Conservation (phyloP, 2,329 filamentous ascomycete species). For the Kalaharituber pfeilii region DNA sequence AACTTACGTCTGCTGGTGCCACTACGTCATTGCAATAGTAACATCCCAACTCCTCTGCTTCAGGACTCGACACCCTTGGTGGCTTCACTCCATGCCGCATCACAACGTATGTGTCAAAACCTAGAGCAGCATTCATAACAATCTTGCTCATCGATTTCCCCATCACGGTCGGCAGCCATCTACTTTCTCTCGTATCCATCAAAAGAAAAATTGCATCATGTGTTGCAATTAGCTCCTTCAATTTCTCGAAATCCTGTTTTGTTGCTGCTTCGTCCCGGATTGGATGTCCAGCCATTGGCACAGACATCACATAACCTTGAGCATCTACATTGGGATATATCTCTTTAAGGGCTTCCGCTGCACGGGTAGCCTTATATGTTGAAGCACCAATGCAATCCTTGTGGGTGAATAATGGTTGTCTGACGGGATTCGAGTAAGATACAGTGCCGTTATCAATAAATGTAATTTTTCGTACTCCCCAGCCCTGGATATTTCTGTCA, state of each 20-base stretch:
- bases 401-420: conserved; percentile 83
- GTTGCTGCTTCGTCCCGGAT: conserved; percentile 47
- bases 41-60: conserved; percentile 56
- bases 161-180: conserved; percentile 94
- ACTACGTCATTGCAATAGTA: conserved; percentile 99
- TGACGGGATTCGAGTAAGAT: conserved; percentile 89
- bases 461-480: conserved; percentile 88
- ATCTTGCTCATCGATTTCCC: conserved; percentile 84
- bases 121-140: conserved; percentile 88
- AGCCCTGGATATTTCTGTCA: conserved; percentile 28
- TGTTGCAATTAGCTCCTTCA: conserved; percentile 57
- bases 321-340: conserved; percentile 86
- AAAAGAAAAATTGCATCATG: conserved; percentile 93
- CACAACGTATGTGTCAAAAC: conserved; percentile 91
- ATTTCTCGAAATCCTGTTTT: conserved; percentile 54
- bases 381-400: conserved; percentile 76
- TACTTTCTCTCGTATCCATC: conserved; percentile 86
- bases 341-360: conserved; percentile 59
- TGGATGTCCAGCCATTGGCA: conserved; percentile 91
- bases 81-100: conserved; percentile 77
- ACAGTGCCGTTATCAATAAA: conserved; percentile 89
- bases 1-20: conserved; percentile 71
- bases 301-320: conserved; percentile 60
- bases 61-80: conserved; percentile 29
- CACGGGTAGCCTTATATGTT: conserved; percentile 61